A percentile compares a stretch with the other conserved stretches of the same genome.
phyloP scores from a whole-genome alignment of 2,329 filamentous ascomycete species.

The Diaporthe amygdali region DNA sequence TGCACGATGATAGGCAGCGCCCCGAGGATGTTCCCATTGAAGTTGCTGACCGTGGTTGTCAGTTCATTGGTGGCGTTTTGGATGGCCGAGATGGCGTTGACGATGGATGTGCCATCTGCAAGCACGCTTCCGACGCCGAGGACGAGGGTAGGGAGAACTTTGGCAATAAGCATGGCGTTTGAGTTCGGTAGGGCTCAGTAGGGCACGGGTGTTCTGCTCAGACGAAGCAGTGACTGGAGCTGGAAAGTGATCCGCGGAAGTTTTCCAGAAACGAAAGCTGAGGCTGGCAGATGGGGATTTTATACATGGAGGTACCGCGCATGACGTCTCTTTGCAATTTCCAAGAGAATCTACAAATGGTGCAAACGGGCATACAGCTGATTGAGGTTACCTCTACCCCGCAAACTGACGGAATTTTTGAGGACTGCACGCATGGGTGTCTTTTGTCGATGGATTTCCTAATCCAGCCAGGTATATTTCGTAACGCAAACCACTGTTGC shows the following conservation, averaged over 20 bases:
- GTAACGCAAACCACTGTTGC: not conserved
- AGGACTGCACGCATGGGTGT: not conserved
- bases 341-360: not conserved
- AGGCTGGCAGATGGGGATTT: not conserved
- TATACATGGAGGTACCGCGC: not conserved
- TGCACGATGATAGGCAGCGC: conserved; percentile 46
- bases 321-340: not conserved
- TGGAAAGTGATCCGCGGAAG: not conserved
- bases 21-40: conserved; percentile 44
- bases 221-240: not conserved
- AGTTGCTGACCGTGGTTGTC: conserved; percentile 39
- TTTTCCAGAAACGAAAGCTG: not conserved
- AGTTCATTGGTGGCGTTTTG: conserved; percentile 38
- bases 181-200: not conserved
- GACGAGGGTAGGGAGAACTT: not conserved
- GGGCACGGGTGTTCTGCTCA: not conserved
- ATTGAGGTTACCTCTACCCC: not conserved
- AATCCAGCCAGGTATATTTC: not conserved
- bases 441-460: conserved; percentile 16
- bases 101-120: conserved; percentile 41
- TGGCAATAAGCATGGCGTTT: conserved; percentile 16
- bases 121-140: conserved; percentile 27
- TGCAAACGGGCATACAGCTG: not conserved
- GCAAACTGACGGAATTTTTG: not conserved
- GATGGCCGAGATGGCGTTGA: conserved; percentile 41